phyloP scores from a whole-genome alignment of 345 rosid species.

The Odontarrhena argentea region DNA sequence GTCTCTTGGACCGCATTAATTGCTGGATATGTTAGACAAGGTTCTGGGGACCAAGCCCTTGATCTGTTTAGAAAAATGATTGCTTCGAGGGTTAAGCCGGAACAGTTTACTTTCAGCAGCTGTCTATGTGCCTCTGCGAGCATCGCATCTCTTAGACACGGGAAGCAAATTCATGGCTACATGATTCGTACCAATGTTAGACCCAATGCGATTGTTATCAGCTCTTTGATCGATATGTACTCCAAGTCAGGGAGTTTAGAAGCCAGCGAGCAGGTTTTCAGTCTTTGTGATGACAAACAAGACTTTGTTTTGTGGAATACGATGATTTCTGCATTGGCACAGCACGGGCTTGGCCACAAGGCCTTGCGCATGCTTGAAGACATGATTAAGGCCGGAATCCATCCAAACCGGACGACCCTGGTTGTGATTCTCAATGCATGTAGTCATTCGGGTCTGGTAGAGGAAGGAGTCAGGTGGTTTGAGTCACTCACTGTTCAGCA shows the following conservation, averaged over 20 bases:
- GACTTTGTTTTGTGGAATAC: slow-evolving; percentile 79
- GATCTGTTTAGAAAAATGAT: slow-evolving; percentile 60
- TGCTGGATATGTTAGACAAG: slow-evolving; percentile 70
- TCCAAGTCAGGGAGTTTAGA: slow-evolving; percentile 67
- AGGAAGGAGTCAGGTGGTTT: slow-evolving; percentile 64
- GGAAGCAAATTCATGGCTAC: slow-evolving; percentile 70
- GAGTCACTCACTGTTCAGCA: slow-evolving; percentile 50
- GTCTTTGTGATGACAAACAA: slow-evolving; percentile 44
- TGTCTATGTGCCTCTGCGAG: slow-evolving; percentile 79
- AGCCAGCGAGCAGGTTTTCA: slow-evolving; percentile 55
- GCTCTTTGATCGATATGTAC: slow-evolving; percentile 90
- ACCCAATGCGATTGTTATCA: slow-evolving; percentile 61
- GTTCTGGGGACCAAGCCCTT: slow-evolving; percentile 53
- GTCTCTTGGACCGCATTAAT: slow-evolving; percentile 84
- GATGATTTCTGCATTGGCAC: slow-evolving; percentile 76
- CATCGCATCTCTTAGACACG: slow-evolving; percentile 62
- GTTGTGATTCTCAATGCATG: slow-evolving; percentile 67
- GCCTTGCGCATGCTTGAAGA: slow-evolving; percentile 53
- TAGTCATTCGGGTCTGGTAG: slow-evolving; percentile 65
- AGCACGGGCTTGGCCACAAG: slow-evolving; percentile 68
- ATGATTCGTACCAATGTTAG: slow-evolving; percentile 52
- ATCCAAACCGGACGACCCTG: slow-evolving; percentile 65
- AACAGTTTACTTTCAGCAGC: slow-evolving; percentile 80
- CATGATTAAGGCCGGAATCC: slow-evolving; percentile 53
- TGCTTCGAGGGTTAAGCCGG: slow-evolving; percentile 49